Base-by-base conservation (phyloP, 148 eudicot species). In the Rhododendron williamsianum region DNA sequence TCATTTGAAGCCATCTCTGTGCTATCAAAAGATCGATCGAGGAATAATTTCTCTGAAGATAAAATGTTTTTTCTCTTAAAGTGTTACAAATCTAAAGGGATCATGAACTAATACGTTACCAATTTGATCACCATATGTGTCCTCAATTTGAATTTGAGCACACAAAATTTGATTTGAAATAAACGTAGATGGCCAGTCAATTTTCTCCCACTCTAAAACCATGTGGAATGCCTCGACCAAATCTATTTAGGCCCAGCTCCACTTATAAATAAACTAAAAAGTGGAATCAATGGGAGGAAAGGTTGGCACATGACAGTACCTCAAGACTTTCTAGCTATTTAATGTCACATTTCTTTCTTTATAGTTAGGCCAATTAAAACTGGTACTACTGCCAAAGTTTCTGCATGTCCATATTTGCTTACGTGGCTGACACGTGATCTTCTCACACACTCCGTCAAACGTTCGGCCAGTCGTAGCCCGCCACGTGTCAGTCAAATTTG, bases 361-460 rank as follows among this genome's bases (percentile, higher is more conserved):
- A 67, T 67, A 43, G 41, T 82, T 82, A 67, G 84, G 77, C 84
- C 77, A 67, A 43, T 65, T 23, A 82, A 27, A 63, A 65, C n/a
- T 65, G 0, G 74, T 46, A 46, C 49, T 46, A 9, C n/a, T 5
- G 1, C 30, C 12, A n/a, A n/a, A 9, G 7, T n/a, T 63, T n/a
- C 10, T 60, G 25, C 1, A 15, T 54, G 6, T 54, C 9, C 21
- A 12, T 16, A n/a, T 5, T 4, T 82, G 76, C 76, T 38, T 10
- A 63, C 30, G 76, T 82, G 84, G 84, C 76, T 63, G 21, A 49
- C 54, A 63, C 73, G n/a, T 21, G 76, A n/a, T 58, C 52, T 27
- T 23, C 65, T 1, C 41, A 10, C 4, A 3, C 9, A 15, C 36
- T 65, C 13, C 1, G 58, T 82, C 77, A 45, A 43, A 27, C 9